phyloP scores from a whole-genome alignment of 345 rosid genomes.

The Bretschneidera sinensis region DNA sequence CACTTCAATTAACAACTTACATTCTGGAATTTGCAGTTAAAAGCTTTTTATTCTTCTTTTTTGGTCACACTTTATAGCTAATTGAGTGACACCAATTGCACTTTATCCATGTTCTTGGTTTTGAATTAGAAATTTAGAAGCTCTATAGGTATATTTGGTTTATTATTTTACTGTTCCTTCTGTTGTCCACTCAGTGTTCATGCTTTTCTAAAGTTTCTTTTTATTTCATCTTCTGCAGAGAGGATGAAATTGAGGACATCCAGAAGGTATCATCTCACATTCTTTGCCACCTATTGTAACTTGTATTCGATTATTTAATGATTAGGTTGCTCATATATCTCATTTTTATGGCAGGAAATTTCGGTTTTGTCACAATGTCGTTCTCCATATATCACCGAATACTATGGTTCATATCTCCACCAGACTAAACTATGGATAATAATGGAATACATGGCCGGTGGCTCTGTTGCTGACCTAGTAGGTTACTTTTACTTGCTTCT shows the following conservation, averaged over 20 bases:
- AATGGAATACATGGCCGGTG: constrained; percentile 99
- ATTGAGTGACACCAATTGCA: no score
- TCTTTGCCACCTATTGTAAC: constrained; percentile 9
- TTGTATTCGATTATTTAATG: constrained; percentile 6
- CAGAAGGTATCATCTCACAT: constrained; percentile 67
- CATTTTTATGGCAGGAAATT: constrained; percentile 64
- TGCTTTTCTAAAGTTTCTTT: constrained; percentile 17
- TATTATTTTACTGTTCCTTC: neutral
- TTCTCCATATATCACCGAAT: constrained; percentile 88
- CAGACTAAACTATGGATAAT: constrained; percentile 99
- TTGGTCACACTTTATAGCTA: no score
- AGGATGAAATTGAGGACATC: constrained; percentile 98
- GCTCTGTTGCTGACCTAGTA: constrained; percentile 99
- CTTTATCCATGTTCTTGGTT: no score
- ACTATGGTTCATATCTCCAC: constrained; percentile 94
- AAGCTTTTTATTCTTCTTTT: neutral
- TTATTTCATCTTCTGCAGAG: constrained; percentile 48
- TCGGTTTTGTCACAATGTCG: constrained; percentile 96
- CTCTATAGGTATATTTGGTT: no score
- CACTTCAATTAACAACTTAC: no score
- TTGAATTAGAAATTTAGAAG: no score
- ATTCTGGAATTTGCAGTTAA: neutral
- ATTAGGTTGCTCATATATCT: constrained; percentile 22
- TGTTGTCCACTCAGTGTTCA: neutral
- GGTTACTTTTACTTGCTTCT: constrained; percentile 37